Conservation (phyloP, 1,284 basidiomycete genomes). For the Ceratobasidium sp. region DNA sequence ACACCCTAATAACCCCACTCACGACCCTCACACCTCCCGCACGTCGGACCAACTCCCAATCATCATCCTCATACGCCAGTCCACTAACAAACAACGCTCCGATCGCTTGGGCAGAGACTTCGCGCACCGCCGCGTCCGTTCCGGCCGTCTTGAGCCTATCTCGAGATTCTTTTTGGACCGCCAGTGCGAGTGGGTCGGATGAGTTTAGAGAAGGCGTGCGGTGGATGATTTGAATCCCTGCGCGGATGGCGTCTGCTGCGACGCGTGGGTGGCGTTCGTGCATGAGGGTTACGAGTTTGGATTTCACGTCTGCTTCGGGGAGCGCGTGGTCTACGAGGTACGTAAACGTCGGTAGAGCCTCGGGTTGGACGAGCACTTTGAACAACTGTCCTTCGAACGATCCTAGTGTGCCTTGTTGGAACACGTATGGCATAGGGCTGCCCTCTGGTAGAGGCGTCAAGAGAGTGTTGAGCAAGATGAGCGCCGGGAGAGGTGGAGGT, state of each 20-base stretch:
- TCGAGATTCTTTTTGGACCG: not conserved
- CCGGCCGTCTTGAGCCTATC: constrained; percentile 6
- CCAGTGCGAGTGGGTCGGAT: not conserved
- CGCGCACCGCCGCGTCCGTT: constrained; percentile 87
- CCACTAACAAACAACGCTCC: constrained; percentile 28
- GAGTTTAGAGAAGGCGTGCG: too few relatives aligned
- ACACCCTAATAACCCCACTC: constrained; percentile 64
- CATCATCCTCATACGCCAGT: constrained; percentile 62
- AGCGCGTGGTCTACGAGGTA: constrained; percentile 70
- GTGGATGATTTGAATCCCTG: constrained; percentile 49
- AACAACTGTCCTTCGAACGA: constrained; percentile 1
- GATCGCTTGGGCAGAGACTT: constrained; percentile 29
- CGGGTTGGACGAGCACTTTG: constrained; percentile 45
- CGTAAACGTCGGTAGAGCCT: constrained; percentile 75
- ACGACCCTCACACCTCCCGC: constrained; percentile 79
- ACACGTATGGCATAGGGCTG: not conserved
- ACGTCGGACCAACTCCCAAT: constrained; percentile 86
- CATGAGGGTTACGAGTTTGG: constrained; percentile 79
- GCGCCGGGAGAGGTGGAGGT: constrained; percentile 2
- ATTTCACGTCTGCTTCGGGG: constrained; percentile 71
- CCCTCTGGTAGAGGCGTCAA: not conserved
- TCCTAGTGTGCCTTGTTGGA: not conserved
- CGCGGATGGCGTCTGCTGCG: constrained; percentile 85
- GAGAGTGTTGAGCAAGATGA: constrained; percentile 18
- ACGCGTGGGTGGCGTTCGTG: constrained; percentile 80